phyloP scores from a whole-genome alignment of 148 eudicot genomes.

The Nyssa sinensis region DNA sequence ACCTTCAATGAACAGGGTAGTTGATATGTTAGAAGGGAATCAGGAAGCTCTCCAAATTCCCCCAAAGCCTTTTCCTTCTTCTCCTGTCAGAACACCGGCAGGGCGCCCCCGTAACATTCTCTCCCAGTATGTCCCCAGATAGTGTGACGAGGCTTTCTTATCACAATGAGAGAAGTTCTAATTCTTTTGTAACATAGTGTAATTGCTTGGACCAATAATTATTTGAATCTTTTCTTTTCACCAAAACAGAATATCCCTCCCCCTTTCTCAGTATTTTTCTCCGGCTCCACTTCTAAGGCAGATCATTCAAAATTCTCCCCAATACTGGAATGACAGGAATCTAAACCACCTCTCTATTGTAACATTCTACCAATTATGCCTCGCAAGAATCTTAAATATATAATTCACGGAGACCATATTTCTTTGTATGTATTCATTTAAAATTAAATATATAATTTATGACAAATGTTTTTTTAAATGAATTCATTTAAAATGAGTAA shows the following conservation, averaged over 20 bases:
- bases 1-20: constrained; percentile 3
- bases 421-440: no score
- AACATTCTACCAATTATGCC: background rate
- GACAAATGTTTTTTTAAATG: no score
- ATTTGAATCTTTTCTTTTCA: background rate
- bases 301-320: no score
- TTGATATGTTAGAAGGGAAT: constrained; percentile 9
- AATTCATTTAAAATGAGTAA: no score
- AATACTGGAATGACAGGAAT: no score
- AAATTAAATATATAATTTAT: no score
- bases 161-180: background rate
- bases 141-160: background rate
- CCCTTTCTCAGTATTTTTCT: background rate
- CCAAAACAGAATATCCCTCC: background rate
- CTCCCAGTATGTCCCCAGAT: background rate
- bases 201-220: background rate
- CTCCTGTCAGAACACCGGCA: background rate
- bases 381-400: no score
- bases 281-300: no score
- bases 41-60: background rate
- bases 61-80: background rate
- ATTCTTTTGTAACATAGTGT: background rate
- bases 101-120: background rate
- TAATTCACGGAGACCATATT: no score
- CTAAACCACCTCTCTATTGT: no score